These are phyloP conservation scores for Trichoderma harzianum DNA, from an alignment of 2,329 filamentous ascomycete species.

Conservation along the genomic window DNA sequence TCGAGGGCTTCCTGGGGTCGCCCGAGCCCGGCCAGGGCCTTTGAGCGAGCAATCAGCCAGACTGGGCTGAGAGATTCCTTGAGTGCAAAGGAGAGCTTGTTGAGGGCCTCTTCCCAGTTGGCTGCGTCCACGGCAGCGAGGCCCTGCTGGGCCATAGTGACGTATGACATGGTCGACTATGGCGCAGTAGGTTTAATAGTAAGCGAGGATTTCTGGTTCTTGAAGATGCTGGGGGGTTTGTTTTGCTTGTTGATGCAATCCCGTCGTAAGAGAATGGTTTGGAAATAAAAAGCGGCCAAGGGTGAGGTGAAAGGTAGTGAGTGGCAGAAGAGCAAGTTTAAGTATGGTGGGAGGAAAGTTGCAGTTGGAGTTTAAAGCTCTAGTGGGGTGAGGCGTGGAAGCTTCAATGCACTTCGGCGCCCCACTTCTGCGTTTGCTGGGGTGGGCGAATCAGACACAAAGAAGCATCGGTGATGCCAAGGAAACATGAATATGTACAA, in stretches of 20 bases:
- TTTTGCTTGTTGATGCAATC: not conserved
- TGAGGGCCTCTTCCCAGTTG: slow-evolving; percentile 66
- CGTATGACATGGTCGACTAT: slow-evolving; percentile 48
- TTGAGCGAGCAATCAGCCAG: slow-evolving; percentile 81
- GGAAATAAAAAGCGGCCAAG: not conserved
- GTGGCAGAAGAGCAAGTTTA: not conserved
- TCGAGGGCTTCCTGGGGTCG: slow-evolving; percentile 62
- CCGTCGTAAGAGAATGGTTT: not conserved
- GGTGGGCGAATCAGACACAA: not conserved
- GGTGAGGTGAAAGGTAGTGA: not conserved
- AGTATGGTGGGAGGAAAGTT: not conserved
- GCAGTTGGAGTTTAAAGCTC: slow-evolving; percentile 33
- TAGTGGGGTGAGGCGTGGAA: slow-evolving; percentile 24
- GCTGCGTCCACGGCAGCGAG: slow-evolving; percentile 60
- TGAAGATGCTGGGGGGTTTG: not conserved
- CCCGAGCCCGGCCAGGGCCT: slow-evolving; percentile 66
- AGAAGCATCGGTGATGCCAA: not conserved
- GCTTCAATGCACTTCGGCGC: not conserved
- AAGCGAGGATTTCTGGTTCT: not conserved
- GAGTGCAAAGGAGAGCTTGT: slow-evolving; percentile 65
- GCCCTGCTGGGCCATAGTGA: slow-evolving; percentile 55
- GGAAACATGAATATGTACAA: not conserved
- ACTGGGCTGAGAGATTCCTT: slow-evolving; percentile 62
- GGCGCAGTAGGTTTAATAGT: not conserved
- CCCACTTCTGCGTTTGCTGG: not conserved